Percentiles rank a stretch among this genome's conserved stretches.
phyloP scores from a whole-genome alignment of 371 early-diverging fungal genomes.

The Mucor sp. region DNA sequence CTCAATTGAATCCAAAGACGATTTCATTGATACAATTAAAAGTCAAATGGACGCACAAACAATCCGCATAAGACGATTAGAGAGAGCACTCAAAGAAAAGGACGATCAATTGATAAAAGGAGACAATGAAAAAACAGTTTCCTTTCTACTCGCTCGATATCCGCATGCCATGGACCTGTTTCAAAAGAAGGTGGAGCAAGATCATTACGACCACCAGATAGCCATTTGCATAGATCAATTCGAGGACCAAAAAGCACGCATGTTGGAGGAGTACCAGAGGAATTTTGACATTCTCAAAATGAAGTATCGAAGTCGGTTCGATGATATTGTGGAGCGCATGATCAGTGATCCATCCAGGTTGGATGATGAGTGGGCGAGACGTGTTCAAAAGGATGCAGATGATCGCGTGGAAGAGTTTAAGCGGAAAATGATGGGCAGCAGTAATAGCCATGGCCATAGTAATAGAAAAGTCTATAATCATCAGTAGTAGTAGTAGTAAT shows the following conservation, averaged over 20 bases:
- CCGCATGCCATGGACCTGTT: slow-evolving; percentile 16
- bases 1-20: neutral
- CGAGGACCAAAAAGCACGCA: slow-evolving; percentile 12
- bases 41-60: slow-evolving; percentile 18
- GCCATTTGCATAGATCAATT: slow-evolving; percentile 11
- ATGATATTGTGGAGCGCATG: slow-evolving; percentile 19
- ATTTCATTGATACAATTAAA: slow-evolving; percentile 1
- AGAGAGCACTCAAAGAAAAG: slow-evolving; percentile 11
- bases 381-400: slow-evolving; percentile 11
- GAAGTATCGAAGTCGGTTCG: slow-evolving; percentile 19
- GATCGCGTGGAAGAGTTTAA: slow-evolving; percentile 12
- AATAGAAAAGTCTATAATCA: neutral
- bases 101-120: slow-evolving; percentile 4
- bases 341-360: slow-evolving; percentile 14
- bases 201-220: slow-evolving; percentile 9
- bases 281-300: slow-evolving; percentile 14
- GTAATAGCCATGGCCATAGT: neutral
- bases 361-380: slow-evolving; percentile 18
- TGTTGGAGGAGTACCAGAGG: slow-evolving; percentile 12
- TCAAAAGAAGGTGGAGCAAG: slow-evolving; percentile 7
- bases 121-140: slow-evolving; percentile 1
- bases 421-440: neutral
- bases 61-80: slow-evolving; percentile 16
- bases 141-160: slow-evolving; percentile 3
- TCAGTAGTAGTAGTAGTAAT: neutral